Base-by-base conservation (phyloP, 2,329 filamentous ascomycete genomes). In the Colletotrichum lindemuthianum region DNA sequence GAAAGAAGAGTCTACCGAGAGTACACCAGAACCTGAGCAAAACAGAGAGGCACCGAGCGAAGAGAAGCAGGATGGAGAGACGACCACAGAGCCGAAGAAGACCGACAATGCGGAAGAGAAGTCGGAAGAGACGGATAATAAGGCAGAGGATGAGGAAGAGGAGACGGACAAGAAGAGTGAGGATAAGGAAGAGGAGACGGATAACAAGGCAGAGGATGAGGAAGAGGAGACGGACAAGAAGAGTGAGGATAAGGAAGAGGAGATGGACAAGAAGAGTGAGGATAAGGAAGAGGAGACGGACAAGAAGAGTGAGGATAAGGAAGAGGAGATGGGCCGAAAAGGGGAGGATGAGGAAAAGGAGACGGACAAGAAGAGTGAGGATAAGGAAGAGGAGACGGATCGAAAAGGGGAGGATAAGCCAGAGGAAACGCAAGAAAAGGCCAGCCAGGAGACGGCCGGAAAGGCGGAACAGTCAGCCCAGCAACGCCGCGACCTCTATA, bases 401-500 rank as follows among this genome's bases (percentile, higher is more conserved):
- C 24, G 44, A 8, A 40, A 24, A 5, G 24, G 24, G 24, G 24
- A 24, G 24, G 24, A 24, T 24, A 24, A 13, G 50, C 10, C 15
- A 33, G 45, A 48, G 3, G 45, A 48, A 33, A 15, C n/a, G 45
- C 10, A 53, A 24, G 59, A 53, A 36, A 13, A 54, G 7, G 37
- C 49, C 13, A 51, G 37, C 8, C 50, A 67, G 2, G 60, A 67
- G 8, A 56, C 63, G 3, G 48, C 65, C 3, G 54, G 70, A 8
- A 41, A 65, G 12, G 50, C 58, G 11, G 59, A 67, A 10, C 54
- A 65, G 12, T 63, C 66, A 11, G 49, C 57, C 15, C 71, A 76
- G 12, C 74, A 78, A 45, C 74, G 70, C 12, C 73, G 71, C 15
- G 86, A 89, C 43, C 70, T 89, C 11, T 74, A 83, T 10, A 81